Evolutionary conservation across 805 yeast genomes (phyloP).

Genomic region (Priceomyces haplophilus): DNA sequence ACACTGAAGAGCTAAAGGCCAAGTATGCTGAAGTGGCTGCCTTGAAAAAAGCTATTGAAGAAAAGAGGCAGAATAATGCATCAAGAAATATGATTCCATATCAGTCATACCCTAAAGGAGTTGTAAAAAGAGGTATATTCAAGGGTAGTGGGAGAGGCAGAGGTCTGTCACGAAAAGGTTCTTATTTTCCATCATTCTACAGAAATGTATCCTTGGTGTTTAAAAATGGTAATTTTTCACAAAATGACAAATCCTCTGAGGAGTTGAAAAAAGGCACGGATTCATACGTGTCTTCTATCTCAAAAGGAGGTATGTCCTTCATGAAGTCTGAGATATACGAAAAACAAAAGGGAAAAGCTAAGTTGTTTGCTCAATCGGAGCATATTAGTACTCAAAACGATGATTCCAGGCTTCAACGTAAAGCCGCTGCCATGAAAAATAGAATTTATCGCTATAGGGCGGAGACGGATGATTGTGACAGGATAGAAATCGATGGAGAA

Average conservation of each 20-base stretch:
- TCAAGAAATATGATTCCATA: background rate
- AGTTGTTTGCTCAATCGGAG: conserved; percentile 7
- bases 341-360: conserved; percentile 23
- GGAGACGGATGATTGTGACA: conserved; percentile 44
- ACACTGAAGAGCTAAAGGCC: conserved; percentile 20
- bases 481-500: conserved; percentile 40
- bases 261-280: conserved; percentile 8
- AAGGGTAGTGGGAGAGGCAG: conserved; percentile 12
- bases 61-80: conserved; percentile 11
- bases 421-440: conserved; percentile 9
- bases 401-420: conserved; percentile 15
- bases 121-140: conserved; percentile 1
- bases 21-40: conserved; percentile 30
- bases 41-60: conserved; percentile 24
- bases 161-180: background rate
- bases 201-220: conserved; percentile 32
- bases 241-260: conserved; percentile 1
- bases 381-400: conserved; percentile 1
- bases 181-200: background rate
- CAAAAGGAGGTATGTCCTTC: conserved; percentile 37
- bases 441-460: conserved; percentile 28
- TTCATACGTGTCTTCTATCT: conserved; percentile 18
- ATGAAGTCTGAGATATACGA: conserved; percentile 36
- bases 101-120: background rate
- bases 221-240: conserved; percentile 12